Evolutionary conservation across 75 land plant genomes (phyloP), one percentile per base, ranked within the genome.

Genomic region (Gnetum montanum): DNA sequence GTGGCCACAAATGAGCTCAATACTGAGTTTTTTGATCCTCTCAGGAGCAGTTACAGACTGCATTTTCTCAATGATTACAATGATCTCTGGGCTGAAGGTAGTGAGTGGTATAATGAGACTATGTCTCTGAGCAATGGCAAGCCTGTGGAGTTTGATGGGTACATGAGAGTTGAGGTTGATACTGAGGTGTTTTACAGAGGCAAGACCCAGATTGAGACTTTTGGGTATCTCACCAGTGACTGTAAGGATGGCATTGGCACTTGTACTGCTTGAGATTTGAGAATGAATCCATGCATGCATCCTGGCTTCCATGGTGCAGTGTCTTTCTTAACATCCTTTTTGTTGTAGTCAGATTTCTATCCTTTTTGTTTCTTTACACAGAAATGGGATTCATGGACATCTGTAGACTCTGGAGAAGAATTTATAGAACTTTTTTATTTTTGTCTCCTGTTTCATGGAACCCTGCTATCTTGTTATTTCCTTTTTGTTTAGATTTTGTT

Each of bases 181-280:
- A 71, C 89, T 7, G 97, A 92, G 51, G 88, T 92, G 37, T 79
- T 81, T 70, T 73, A 81, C 59, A 84, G 86, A 50, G 97, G 85
- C 8, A 92, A 92, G 69, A 88, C 74, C 54, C 76, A 79, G 69
- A 45, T 92, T 4, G 94, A 88, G 65, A 92, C 97, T 18, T 92
- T 92, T 70, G 86, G 86, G 38, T 82, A 88, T 65, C 81, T 92
- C 45, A 92, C 97, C 0, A 75, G 57, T 4, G 95, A 92, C 57
- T 92, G 97, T 79, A 88, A 92, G 62, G 82, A 92, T 64, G 97
- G 97, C 3, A 37, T 76, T 12, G 76, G 76, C 46, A 88, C 95
- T 4, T 92, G 97, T 62, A 19, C 31, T n/a, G 16, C 60, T 16
- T 71, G 59, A 47, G 22, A 33, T 25, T 12, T 48, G 50, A n/a